Evolutionary conservation across 2,329 filamentous ascomycete species (phyloP).

Genomic region (Arachnomyces sp.): DNA sequence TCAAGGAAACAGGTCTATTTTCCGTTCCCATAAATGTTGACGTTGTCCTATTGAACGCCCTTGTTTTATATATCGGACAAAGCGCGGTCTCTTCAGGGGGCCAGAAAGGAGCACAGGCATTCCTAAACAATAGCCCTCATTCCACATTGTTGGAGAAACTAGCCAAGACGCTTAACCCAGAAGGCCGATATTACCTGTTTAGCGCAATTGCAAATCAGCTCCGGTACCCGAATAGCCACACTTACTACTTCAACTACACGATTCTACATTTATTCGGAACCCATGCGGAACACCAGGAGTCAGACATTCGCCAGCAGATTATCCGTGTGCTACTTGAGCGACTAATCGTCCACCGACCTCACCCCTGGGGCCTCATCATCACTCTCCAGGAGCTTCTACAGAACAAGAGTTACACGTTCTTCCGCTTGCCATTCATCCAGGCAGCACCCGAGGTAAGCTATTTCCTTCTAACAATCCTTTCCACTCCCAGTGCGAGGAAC

Average conservation of each 20-base stretch:
- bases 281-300: slow-evolving; percentile 60
- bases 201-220: slow-evolving; percentile 85
- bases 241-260: slow-evolving; percentile 83
- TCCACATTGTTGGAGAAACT: slow-evolving; percentile 68
- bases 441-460: slow-evolving; percentile 68
- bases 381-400: slow-evolving; percentile 84
- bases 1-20: slow-evolving; percentile 57
- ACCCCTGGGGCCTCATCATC: slow-evolving; percentile 90
- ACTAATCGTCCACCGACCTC: slow-evolving; percentile 78
- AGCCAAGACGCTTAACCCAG: slow-evolving; percentile 64
- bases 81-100: slow-evolving; percentile 57
- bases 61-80: slow-evolving; percentile 75
- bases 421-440: slow-evolving; percentile 88
- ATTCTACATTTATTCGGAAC: slow-evolving; percentile 78
- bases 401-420: slow-evolving; percentile 86
- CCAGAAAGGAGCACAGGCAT: slow-evolving; percentile 50
- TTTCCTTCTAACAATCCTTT: slow-evolving; percentile 10
- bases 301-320: slow-evolving; percentile 81
- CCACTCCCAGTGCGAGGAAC: too few relatives aligned
- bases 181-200: slow-evolving; percentile 77
- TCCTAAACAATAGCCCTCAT: slow-evolving; percentile 62
- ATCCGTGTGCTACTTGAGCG: slow-evolving; percentile 82
- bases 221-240: slow-evolving; percentile 80
- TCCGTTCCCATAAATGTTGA: slow-evolving; percentile 63
- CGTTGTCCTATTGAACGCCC: slow-evolving; percentile 64